Percentiles rank a stretch among this genome's conserved stretches.
phyloP scores from a whole-genome alignment of 305 asterid genomes.

The Fraxinus velutina region DNA sequence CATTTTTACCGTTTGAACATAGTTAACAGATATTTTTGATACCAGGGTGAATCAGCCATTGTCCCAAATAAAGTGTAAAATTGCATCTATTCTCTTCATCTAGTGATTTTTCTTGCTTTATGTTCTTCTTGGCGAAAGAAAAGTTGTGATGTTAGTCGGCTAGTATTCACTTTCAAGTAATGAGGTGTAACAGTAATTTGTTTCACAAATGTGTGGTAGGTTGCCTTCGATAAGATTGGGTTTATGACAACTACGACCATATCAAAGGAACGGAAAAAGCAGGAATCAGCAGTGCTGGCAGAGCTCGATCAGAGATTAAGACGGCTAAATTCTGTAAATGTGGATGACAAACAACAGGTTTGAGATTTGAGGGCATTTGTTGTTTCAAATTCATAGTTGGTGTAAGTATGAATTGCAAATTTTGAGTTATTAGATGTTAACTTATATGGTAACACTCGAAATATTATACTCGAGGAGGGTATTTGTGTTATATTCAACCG shows the following conservation, averaged over 20 bases:
- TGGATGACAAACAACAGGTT: constrained; percentile 32
- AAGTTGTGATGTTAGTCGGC: background rate
- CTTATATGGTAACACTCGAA: background rate
- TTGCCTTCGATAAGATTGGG: constrained; percentile 79
- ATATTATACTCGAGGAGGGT: background rate
- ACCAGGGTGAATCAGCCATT: background rate
- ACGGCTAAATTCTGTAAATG: constrained; percentile 52
- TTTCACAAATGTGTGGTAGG: constrained; percentile 32
- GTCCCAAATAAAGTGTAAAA: background rate
- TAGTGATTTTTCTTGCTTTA: background rate
- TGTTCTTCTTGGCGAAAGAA: background rate
- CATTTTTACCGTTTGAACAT: background rate
- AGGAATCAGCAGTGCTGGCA: constrained; percentile 94
- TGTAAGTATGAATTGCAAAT: background rate
- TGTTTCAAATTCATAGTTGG: background rate
- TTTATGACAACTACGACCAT: constrained; percentile 69
- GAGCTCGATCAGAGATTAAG: constrained; percentile 83
- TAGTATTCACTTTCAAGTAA: background rate
- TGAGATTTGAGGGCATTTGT: background rate
- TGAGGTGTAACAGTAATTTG: background rate
- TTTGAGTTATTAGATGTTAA: background rate
- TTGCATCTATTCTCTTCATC: background rate
- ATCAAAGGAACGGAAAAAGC: constrained; percentile 93
- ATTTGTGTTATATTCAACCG: background rate
- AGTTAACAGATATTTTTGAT: background rate